Base-by-base conservation (phyloP, 108 stramenopile genomes). In the Skeletonema grethae region DNA sequence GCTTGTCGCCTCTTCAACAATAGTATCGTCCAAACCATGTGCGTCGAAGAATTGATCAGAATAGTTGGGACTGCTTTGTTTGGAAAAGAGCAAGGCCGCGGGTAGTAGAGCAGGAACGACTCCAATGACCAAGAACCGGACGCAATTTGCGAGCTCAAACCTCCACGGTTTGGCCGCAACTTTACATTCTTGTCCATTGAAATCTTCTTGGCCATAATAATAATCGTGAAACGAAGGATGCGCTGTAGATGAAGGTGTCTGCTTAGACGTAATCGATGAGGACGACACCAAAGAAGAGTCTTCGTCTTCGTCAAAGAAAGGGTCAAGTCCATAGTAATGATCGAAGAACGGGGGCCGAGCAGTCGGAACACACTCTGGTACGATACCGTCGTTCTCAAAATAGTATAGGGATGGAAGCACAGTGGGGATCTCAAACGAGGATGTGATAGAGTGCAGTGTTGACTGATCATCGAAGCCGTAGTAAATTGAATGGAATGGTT, bases 401-500 rank as follows among this genome's bases (percentile, higher is more conserved):
- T 53, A 53, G 20, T 22, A 53, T 15, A 53, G 50, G 22, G 50
- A 53, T 24, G 50, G 50, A 10, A 22, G n/a, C 18, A 22, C 20
- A 22, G 7, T 53, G 9, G 50, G 18, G 50, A 53, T 22, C 50
- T 53, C 50, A 53, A 53, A 53, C 4, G 50, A 9, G 6, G 50
- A 53, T 7, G 50, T 53, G 22, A 22, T 8, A 9, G 50, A 53
- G 2, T 53, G 50, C 50, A 53, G 8, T 9, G 1, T 2, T 3
- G 50, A 53, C 50, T 22, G 15, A 7, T 53, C 22, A n/a, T 24
- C 50, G 20, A 8, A 20, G 18, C 16, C 50, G n/a, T 53, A 53
- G 50, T 53, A 53, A 53, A 53, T 22, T 53, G 50, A 53, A 53
- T 53, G 50, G 8, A 53, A 53, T 24, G 50, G 50, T 24, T 22